Percentiles rank a stretch among this genome's conserved stretches.
These are phyloP conservation scores for Fistulina hepatica DNA, from an alignment of 1,284 basidiomycete genomes.

Conservation along the genomic window DNA sequence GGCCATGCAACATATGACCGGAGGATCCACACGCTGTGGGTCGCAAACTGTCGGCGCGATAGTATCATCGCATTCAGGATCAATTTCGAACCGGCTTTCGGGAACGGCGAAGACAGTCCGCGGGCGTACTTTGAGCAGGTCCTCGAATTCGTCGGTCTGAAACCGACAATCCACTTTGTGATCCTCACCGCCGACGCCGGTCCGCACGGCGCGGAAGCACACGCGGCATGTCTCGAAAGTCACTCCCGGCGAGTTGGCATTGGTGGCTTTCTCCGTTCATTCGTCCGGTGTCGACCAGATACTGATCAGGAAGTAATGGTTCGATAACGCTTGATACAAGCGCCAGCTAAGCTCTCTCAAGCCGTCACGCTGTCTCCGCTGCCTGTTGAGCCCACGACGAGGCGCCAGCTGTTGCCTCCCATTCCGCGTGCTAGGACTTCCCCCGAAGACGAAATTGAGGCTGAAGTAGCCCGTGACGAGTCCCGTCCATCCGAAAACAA, in stretches of 20 bases:
- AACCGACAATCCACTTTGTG: conserved; percentile 76
- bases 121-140: conserved; percentile 65
- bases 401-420: conserved; percentile 30
- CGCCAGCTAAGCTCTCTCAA: conserved; percentile 50
- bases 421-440: conserved; percentile 47
- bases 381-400: conserved; percentile 16
- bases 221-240: conserved; percentile 68
- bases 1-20: conserved; percentile 74
- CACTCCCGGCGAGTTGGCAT: conserved; percentile 58
- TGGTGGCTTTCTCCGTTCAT: conserved; percentile 76
- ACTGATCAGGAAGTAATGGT: conserved; percentile 73
- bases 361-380: conserved; percentile 23
- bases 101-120: conserved; percentile 50
- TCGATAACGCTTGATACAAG: conserved; percentile 48
- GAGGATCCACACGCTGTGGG: conserved; percentile 71
- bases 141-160: conserved; percentile 71
- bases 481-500: conserved; percentile 42
- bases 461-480: conserved; percentile 51
- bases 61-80: conserved; percentile 72
- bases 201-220: conserved; percentile 66
- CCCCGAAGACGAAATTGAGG: conserved; percentile 60
- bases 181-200: conserved; percentile 72
- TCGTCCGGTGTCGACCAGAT: conserved; percentile 75
- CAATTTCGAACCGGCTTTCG: conserved; percentile 51
- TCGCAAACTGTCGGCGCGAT: conserved; percentile 71